Base-by-base conservation (phyloP, 139 green algal species). In the Spirogloea muscicola region DNA sequence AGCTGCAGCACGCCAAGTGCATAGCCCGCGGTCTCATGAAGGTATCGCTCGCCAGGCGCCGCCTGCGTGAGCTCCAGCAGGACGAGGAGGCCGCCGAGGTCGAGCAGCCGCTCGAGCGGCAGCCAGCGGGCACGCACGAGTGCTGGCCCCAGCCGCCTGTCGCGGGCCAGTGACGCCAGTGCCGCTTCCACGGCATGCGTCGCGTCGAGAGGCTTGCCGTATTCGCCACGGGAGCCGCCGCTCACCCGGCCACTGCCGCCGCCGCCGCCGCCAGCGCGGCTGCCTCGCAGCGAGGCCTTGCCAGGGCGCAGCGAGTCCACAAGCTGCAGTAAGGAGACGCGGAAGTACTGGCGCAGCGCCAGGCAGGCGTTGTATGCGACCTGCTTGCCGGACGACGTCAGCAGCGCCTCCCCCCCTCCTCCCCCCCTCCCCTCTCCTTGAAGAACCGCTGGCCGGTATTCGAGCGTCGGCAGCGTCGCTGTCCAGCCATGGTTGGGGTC, bases 331-430 rank as follows among this genome's bases (percentile, higher is more conserved):
- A 92, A 84, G 62, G 91, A 84, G 1, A 80, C 71, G 2, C 84
- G 66, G n/a, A 89, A 49, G 77, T 89, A 91, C 71, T 86, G 76
- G 29, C 84, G 79, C 46, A 93, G 72, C 3, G 86, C 84, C 1
- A 77, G 64, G 49, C 71, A 84, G 13, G 73, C 69, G 63, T 92
- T 80, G 51, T 82, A 85, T 0, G 70, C 68, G 27, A 82, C 38
- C 43, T 82, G 74, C 29, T 57, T 27, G 1, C 68, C 86, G 41
- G 68, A 42, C 13, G 71, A 41, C 27, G 46, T 52, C 43, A 84
- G 4, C 63, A 89, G 77, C 76, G 87, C 84, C 36, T 65, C 62
- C 60, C 83, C 82, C 10, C 52, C 42, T 42, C 7, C 34, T 31
- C n/a, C n/a, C n/a, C n/a, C n/a, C n/a, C n/a, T n/a, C n/a, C n/a